Base-by-base conservation (phyloP, 139 green algal species). In the Chlamydomonas sp. region DNA sequence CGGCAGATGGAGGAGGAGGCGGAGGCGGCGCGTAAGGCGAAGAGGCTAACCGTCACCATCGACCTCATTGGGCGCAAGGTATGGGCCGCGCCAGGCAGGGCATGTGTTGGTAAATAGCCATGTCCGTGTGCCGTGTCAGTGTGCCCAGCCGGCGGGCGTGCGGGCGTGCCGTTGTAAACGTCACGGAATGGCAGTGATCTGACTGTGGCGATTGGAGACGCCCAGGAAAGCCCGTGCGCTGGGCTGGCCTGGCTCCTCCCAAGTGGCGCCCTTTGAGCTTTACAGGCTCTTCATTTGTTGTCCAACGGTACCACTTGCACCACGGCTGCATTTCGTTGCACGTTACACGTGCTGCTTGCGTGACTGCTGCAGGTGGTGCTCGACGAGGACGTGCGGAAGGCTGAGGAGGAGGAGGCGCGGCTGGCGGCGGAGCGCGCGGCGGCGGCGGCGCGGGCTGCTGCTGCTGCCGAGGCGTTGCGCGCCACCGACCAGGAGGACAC, bases 51-150 rank as follows among this genome's bases (percentile, higher is more conserved):
- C 0, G 92, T 98, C 58, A 97, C 96, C 0, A 84, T 99, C 12
- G 97, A 99, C 90, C 90, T 99, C 20, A 88, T 99, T 16, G 97
- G 97, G 0, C 89, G 97, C 5, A 90, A 94, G 92, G 94, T 97
- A 78, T 10, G 85, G 59, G 10, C 79, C 15, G 20, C 59, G 49
- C 77, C 61, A 67, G 31, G 31, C 31, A 49, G 31, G 31, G 31
- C 31, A 49, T 49, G 31, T 49, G 31, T 49, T 49, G 31, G 31
- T 49, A 49, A 49, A 49, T 0, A 49, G 31, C 31, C 31, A 49
- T 49, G 31, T 49, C 31, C 31, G 31, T 49, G 31, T 49, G 31
- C 31, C 31, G 31, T 49, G 31, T 49, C 31, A 49, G 31, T 49
- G 31, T 49, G 31, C 31, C 31, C 31, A 49, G 31, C 31, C 31